These are phyloP conservation scores for Ophioceras dolichostomum DNA, from an alignment of 2,329 filamentous ascomycete species.

Conservation along the genomic window DNA sequence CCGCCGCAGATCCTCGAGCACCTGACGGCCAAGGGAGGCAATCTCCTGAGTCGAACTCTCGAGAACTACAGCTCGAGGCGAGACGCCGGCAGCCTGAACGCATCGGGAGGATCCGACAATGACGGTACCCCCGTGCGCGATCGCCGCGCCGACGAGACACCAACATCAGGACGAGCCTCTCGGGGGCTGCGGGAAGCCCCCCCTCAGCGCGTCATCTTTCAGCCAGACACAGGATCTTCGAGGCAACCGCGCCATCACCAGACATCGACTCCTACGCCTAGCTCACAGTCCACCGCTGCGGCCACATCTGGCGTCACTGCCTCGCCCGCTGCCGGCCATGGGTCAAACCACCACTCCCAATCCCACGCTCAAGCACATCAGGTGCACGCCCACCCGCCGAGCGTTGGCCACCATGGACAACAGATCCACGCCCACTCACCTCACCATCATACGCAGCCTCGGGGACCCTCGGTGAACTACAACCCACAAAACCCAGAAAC, in stretches of 20 bases:
- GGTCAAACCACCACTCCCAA: too few relatives aligned
- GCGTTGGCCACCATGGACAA: conserved; percentile 13
- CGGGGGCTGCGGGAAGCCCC: conserved; percentile 69
- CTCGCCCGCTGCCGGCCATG: too few relatives aligned
- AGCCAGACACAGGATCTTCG: conserved; percentile 59
- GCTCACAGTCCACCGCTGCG: too few relatives aligned
- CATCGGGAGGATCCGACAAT: conserved; percentile 27
- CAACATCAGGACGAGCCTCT: conserved; percentile 43
- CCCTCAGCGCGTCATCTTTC: conserved; percentile 72
- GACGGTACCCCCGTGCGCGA: conserved; percentile 47
- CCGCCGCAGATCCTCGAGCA: conserved; percentile 82
- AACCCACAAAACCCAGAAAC: conserved; percentile 43
- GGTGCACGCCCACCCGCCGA: conserved; percentile 3
- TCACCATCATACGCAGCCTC: too few relatives aligned
- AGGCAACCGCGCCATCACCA: conserved; percentile 49
- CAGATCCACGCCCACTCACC: too few relatives aligned
- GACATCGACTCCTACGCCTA: not conserved
- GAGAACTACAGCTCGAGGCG: conserved; percentile 49
- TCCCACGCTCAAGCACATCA: not conserved
- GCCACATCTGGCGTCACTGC: too few relatives aligned
- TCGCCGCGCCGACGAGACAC: conserved; percentile 34
- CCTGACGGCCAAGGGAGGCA: conserved; percentile 73
- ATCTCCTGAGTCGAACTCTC: conserved; percentile 63
- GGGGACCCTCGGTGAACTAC: conserved; percentile 32
- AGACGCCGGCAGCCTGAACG: conserved; percentile 10